Evolutionary conservation across 225 moss, liverwort and hornwort species (phyloP), one percentile per base, ranked within the genome.

Genomic region (Sphagnum tenellum): DNA sequence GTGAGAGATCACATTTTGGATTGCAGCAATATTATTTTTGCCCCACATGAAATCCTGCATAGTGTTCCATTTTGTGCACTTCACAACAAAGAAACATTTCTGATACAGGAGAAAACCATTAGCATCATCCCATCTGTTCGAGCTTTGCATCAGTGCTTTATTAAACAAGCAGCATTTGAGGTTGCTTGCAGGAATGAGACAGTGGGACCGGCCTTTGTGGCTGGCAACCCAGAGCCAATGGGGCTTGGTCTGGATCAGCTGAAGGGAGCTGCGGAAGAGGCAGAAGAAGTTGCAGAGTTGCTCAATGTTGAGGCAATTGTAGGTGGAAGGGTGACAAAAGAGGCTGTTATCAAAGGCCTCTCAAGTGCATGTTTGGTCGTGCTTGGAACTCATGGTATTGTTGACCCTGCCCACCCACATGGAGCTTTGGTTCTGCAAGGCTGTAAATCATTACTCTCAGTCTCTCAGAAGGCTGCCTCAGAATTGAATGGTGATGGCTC

Each of bases 11-110:
- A 57, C 53, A 46, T 73, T 5, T 8, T 69, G 10, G 3, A 67
- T 52, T 73, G 69, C 69, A 70, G 69, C 55, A 70, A 52, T 57
- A 68, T 77, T 73, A 73, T 77, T 58, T 72, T 77, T 29, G 9
- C 47, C 1, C 73, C 77, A 1, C 53, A 73, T 0, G 73, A 59
- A 49, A 47, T 58, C 4, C 44, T 77, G 11, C 69, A 73, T 60
- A 66, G 69, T 61, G 11, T 77, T 69, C 70, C 70, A 50, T 77
- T 77, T 56, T 47, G 50, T 46, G 77, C 73, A 56, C 6, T 77
- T 0, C 66, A 77, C 44, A 69, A 77, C 56, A 62, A 57, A 46
- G 8, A 73, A 57, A 70, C 62, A 8, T 77, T 63, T 67, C n/a
- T 77, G 59, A 73, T 77, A 56, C 73, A 77, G 62, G 62, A 77